Evolutionary conservation across 2,329 filamentous ascomycete genomes (phyloP), one percentile per base, ranked within the genome.

Genomic region (Penicillium digitatum): DNA sequence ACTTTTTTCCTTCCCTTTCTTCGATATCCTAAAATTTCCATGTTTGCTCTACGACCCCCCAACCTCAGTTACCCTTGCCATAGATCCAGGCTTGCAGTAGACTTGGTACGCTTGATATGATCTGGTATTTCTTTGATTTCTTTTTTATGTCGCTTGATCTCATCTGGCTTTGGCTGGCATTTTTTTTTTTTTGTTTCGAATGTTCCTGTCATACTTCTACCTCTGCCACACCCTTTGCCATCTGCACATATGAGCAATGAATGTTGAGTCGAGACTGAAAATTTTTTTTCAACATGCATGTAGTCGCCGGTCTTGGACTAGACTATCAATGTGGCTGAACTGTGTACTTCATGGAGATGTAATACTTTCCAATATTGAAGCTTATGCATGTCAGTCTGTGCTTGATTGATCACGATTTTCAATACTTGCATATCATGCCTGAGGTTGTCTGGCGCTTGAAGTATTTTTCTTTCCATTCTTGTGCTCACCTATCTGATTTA

Each of bases 151-250:
- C 34, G 45, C 46, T 62, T 51, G 52, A 44, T 58, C 44, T 49
- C 29, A 34, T 50, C 40, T 52, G 50, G 48, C 27, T 53, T 26
- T 50, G 50, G 51, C 44, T 56, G 57, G 54, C 49, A 46, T 38
- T 47, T 35, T 49, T 43, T 60, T 48, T 11, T 37, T 34, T 46
- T 35, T 47, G 26, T 40, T 35, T 47, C n/a, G 22, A 18, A 27
- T 37, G 20, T 50, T 55, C 12, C 22, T 57, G 51, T 57, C 55
- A 54, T 48, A 54, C 49, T 45, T 48, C 40, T 44, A 53, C 43
- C 39, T 60, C 46, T 54, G 62, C 56, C 58, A 58, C 55, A 57
- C 60, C 64, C 55, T 58, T 64, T 64, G 63, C 62, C 62, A 61
- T 55, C 39, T 65, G 64, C 61, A 64, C 61, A 66, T 61, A 65